Evolutionary conservation across 257 asterid genomes (phyloP).

Genomic region (Rehmannia glutinosa): DNA sequence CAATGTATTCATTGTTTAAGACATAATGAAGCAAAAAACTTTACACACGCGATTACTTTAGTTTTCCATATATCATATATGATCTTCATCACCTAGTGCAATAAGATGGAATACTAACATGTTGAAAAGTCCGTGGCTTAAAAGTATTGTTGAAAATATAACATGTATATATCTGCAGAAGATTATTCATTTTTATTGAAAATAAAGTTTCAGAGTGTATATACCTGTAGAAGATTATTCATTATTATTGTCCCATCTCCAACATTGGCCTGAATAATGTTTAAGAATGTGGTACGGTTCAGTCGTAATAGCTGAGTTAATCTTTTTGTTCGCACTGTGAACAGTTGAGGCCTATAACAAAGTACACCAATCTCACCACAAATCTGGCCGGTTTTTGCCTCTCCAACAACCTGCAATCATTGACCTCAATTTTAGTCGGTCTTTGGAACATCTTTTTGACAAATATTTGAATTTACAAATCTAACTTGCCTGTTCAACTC

Average conservation of each 20-base stretch:
- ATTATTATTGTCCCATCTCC: constrained; percentile 87
- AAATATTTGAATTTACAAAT: neutral
- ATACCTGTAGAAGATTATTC: constrained; percentile 89
- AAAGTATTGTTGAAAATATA: too few species aligned
- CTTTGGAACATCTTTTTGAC: neutral
- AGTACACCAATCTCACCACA: constrained; percentile 95
- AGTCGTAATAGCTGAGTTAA: constrained; percentile 72
- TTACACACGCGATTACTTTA: neutral
- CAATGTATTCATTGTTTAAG: neutral
- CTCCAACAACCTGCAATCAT: constrained; percentile 66
- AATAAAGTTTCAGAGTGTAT: too few species aligned
- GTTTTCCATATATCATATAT: neutral
- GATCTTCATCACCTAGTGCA: too few species aligned
- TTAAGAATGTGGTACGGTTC: constrained; percentile 69
- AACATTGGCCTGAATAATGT: constrained; percentile 80
- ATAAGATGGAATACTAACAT: too few species aligned
- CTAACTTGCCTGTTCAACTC: constrained; percentile 66
- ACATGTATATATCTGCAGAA: too few species aligned
- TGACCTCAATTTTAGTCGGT: neutral
- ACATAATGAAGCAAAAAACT: neutral
- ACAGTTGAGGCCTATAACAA: constrained; percentile 84
- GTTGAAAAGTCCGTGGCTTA: too few species aligned
- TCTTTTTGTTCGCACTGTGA: constrained; percentile 80
- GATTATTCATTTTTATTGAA: too few species aligned
- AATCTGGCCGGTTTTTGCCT: constrained; percentile 74